Conservation (phyloP, 2,329 filamentous ascomycete genomes). For the Aspergillus aculeatus region DNA sequence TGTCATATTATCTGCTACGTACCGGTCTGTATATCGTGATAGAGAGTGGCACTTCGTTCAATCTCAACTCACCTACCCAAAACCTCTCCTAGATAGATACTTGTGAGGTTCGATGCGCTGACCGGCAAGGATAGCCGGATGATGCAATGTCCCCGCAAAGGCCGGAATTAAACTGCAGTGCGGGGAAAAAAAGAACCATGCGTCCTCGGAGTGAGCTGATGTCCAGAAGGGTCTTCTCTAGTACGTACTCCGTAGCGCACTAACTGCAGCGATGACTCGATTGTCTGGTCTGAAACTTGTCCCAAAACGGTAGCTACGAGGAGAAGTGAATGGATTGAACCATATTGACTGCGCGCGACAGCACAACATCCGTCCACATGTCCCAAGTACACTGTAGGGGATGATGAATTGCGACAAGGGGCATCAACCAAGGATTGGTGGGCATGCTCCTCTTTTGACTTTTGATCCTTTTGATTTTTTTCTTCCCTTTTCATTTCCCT, state of each 20-base stretch:
- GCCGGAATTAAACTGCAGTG: slow-evolving; percentile 25
- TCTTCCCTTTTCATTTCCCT: too few species aligned
- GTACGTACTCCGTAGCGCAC: not conserved
- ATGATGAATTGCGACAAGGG: not conserved
- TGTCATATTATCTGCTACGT: slow-evolving; percentile 1
- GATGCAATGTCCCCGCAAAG: slow-evolving; percentile 29
- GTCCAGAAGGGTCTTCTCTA: slow-evolving; percentile 3
- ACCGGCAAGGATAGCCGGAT: slow-evolving; percentile 10
- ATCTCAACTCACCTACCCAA: not conserved
- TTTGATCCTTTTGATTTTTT: not conserved
- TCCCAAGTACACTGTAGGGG: not conserved
- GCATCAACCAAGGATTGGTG: not conserved
- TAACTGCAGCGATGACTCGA: not conserved
- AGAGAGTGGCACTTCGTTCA: not conserved
- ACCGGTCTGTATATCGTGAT: not conserved
- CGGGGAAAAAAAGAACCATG: slow-evolving; percentile 23
- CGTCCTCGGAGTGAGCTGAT: not conserved
- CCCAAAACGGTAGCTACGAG: slow-evolving; percentile 14
- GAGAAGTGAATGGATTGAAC: slow-evolving; percentile 4
- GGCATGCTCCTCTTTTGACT: not conserved
- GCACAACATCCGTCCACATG: not conserved
- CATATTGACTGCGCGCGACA: too few species aligned
- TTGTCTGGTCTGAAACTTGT: slow-evolving; percentile 7
- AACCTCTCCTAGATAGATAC: not conserved
- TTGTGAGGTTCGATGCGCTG: slow-evolving; percentile 3